phyloP scores from a whole-genome alignment of 2,329 filamentous ascomycete species.

The Iodosphaeria phyllophila region DNA sequence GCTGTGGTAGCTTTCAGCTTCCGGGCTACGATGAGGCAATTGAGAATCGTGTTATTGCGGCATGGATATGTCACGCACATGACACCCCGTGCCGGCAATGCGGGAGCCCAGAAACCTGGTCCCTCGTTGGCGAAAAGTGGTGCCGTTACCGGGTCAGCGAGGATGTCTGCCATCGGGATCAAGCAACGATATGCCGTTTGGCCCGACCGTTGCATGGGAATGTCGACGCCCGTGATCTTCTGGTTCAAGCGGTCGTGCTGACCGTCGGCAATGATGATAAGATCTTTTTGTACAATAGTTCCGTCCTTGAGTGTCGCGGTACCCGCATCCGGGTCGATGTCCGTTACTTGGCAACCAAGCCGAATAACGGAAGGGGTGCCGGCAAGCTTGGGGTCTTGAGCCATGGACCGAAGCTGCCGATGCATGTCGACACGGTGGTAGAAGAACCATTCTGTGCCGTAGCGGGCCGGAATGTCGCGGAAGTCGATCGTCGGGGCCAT shows the following conservation, averaged over 20 bases:
- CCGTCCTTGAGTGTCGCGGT: slow-evolving; percentile 2
- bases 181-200: slow-evolving; percentile 4
- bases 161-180: slow-evolving; percentile 3
- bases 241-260: slow-evolving; percentile 2
- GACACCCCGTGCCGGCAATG: too few relatives aligned
- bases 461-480: not conserved
- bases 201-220: slow-evolving; percentile 2
- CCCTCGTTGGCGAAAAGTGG: slow-evolving; percentile 1
- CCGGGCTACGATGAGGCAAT: slow-evolving; percentile 3
- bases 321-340: slow-evolving; percentile 3
- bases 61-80: slow-evolving; percentile 4
- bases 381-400: not conserved
- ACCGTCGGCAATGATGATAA: slow-evolving; percentile 14
- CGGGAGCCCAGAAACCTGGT: slow-evolving; percentile 3
- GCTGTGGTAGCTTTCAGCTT: not conserved
- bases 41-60: slow-evolving; percentile 1
- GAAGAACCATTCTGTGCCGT: slow-evolving; percentile 3
- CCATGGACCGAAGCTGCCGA: slow-evolving; percentile 2
- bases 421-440: slow-evolving; percentile 4
- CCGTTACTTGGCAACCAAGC: too few relatives aligned
- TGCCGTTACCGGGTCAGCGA: slow-evolving; percentile 1
- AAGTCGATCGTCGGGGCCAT: slow-evolving; percentile 2
- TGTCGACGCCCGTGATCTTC: slow-evolving; percentile 1
- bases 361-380: too few relatives aligned
- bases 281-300: slow-evolving; percentile 5